Evolutionary conservation across 2,329 filamentous ascomycete species (phyloP).

Genomic region (Lachnellula arida): DNA sequence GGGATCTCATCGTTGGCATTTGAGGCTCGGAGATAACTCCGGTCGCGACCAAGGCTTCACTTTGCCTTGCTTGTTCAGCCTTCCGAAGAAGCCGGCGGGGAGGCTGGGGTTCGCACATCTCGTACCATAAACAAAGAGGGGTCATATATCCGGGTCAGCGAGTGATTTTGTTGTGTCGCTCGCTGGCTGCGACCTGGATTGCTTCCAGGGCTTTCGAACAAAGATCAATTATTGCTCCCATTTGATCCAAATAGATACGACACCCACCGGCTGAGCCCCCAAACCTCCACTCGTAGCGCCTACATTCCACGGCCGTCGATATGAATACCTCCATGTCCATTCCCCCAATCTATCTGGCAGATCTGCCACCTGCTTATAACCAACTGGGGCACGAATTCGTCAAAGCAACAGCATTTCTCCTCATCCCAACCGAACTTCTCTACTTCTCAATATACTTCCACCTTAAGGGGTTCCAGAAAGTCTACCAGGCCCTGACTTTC

Average conservation of each 20-base stretch:
- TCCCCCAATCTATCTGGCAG: conserved; percentile 12
- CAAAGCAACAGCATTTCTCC: conserved; percentile 24
- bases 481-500: conserved; percentile 24
- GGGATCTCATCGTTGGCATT: background rate
- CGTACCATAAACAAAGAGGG: background rate
- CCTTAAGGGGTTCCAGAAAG: conserved; percentile 19
- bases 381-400: conserved; percentile 25
- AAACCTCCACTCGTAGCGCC: background rate
- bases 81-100: conserved; percentile 10
- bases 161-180: background rate
- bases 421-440: conserved; percentile 28
- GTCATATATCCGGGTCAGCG: background rate
- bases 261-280: background rate
- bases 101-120: background rate
- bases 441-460: conserved; percentile 33
- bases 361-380: conserved; percentile 21
- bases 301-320: background rate
- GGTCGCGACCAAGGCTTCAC: background rate
- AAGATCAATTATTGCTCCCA: background rate
- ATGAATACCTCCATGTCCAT: conserved; percentile 25
- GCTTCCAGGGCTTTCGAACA: background rate
- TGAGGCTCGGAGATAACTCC: conserved; percentile 4
- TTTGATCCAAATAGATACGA: background rate
- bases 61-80: conserved; percentile 2
- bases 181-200: background rate